phyloP scores from a whole-genome alignment of 2,329 filamentous ascomycete species.

The Hymenotorrendiella dingleyae region DNA sequence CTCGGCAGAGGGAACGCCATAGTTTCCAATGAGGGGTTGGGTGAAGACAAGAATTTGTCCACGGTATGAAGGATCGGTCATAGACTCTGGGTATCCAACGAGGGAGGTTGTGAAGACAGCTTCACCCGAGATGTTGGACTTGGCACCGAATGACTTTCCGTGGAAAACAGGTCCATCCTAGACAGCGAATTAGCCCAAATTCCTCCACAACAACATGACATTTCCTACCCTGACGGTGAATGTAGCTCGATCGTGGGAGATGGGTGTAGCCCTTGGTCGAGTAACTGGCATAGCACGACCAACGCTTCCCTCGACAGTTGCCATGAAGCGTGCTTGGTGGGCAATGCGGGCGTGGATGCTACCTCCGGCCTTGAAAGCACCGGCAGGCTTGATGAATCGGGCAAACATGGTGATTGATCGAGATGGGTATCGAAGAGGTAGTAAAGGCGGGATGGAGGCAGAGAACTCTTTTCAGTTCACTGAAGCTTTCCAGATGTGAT shows the following conservation, averaged over 20 bases:
- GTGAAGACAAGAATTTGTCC: conserved; percentile 98
- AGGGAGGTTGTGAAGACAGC: conserved; percentile 98
- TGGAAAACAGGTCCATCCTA: conserved; percentile 93
- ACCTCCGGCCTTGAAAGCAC: conserved; percentile 33
- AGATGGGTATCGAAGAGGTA: conserved; percentile 14
- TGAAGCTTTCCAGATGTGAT: conserved; percentile 40
- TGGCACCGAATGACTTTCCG: conserved; percentile 93
- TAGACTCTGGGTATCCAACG: conserved; percentile 94
- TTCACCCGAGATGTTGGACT: conserved; percentile 94
- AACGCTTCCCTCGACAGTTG: conserved; percentile 63
- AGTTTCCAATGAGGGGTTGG: conserved; percentile 96
- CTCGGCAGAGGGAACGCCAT: conserved; percentile 82
- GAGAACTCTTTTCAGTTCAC: conserved; percentile 33
- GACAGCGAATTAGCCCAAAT: conserved; percentile 27
- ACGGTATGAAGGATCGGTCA: conserved; percentile 82
- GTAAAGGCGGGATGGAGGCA: conserved; percentile 11
- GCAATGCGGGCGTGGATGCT: conserved; percentile 25
- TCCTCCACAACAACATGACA: not conserved
- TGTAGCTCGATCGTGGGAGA: conserved; percentile 73
- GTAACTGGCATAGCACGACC: conserved; percentile 60
- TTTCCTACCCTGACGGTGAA: conserved; percentile 79
- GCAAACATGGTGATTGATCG: conserved; percentile 49
- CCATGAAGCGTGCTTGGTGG: conserved; percentile 47
- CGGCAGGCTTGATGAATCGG: conserved; percentile 51
- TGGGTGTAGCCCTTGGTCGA: conserved; percentile 56